phyloP scores from a whole-genome alignment of 495 filamentous ascomycete species.

The Xylaria telfairii region DNA sequence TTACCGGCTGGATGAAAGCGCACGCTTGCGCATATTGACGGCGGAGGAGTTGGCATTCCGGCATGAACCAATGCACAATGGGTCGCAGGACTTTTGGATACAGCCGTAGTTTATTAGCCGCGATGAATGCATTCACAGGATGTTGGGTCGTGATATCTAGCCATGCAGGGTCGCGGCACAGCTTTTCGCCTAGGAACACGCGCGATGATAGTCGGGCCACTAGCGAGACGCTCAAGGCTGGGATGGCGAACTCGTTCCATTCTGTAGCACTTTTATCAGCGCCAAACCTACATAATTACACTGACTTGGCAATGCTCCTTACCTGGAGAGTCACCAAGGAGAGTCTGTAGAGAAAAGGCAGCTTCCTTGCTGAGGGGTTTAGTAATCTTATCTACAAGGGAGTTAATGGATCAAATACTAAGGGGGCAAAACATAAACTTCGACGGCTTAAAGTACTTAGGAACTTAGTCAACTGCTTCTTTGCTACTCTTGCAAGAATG shows the following conservation, averaged over 20 bases:
- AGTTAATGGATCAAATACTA: slow-evolving; percentile 24
- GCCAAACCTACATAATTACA: background rate
- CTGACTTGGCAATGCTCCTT: background rate
- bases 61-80: slow-evolving; percentile 45
- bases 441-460: slow-evolving; percentile 43
- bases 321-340: slow-evolving; percentile 31
- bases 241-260: slow-evolving; percentile 35
- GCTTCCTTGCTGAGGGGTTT: slow-evolving; percentile 51
- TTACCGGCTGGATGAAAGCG: slow-evolving; percentile 34
- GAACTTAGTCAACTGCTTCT: slow-evolving; percentile 54
- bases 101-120: slow-evolving; percentile 39
- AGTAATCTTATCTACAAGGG: slow-evolving; percentile 30
- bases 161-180: slow-evolving; percentile 56
- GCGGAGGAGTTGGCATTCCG: slow-evolving; percentile 35
- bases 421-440: background rate
- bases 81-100: slow-evolving; percentile 42
- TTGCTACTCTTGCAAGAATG: slow-evolving; percentile 48
- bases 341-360: slow-evolving; percentile 43
- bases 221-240: slow-evolving; percentile 33
- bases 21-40: slow-evolving; percentile 31
- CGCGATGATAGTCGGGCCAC: slow-evolving; percentile 52
- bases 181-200: slow-evolving; percentile 53
- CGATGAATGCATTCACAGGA: slow-evolving; percentile 41
- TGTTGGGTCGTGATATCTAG: slow-evolving; percentile 47
- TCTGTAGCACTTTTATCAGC: slow-evolving; percentile 23